A percentile compares a stretch with the other conserved stretches of the same genome.
Evolutionary conservation across 257 asterid genomes (phyloP).

Genomic region (Mitragyna speciosa): DNA sequence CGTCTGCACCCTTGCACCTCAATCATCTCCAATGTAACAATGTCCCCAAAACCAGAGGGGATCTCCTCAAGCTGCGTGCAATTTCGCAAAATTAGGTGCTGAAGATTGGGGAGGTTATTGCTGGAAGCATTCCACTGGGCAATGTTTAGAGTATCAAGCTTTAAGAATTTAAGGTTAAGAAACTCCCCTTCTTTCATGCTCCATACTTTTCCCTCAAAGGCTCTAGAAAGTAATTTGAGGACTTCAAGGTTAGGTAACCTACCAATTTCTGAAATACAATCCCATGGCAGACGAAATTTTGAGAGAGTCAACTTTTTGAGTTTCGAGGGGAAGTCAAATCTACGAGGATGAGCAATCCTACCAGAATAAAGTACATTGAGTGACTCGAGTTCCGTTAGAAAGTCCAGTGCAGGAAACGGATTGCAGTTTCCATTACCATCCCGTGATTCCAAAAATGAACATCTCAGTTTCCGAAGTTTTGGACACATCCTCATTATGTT

Average conservation of each 20-base stretch:
- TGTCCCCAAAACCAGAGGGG: background rate
- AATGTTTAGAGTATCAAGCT: slow-evolving; percentile 5
- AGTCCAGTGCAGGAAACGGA: background rate
- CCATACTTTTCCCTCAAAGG: slow-evolving; percentile 9
- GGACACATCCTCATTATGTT: background rate
- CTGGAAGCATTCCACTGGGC: slow-evolving; percentile 5
- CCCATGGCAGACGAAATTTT: slow-evolving; percentile 7
- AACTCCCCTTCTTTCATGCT: background rate
- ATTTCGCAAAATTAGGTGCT: slow-evolving; percentile 10
- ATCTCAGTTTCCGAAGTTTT: background rate
- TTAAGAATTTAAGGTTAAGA: background rate
- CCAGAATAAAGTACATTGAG: background rate
- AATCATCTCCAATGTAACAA: background rate
- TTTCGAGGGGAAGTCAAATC: background rate
- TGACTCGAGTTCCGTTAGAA: background rate
- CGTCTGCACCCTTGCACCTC: background rate
- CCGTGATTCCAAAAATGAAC: background rate
- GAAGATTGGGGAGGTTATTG: slow-evolving; percentile 7
- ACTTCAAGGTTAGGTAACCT: slow-evolving; percentile 3
- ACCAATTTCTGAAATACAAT: background rate
- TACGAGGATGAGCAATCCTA: background rate
- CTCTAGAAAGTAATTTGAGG: slow-evolving; percentile 4
- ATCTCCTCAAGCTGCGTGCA: slow-evolving; percentile 12
- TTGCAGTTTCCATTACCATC: background rate
- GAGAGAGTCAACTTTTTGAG: slow-evolving; percentile 1